Conservation (phyloP, 2,329 filamentous ascomycete genomes). For the Claviceps arundinis region DNA sequence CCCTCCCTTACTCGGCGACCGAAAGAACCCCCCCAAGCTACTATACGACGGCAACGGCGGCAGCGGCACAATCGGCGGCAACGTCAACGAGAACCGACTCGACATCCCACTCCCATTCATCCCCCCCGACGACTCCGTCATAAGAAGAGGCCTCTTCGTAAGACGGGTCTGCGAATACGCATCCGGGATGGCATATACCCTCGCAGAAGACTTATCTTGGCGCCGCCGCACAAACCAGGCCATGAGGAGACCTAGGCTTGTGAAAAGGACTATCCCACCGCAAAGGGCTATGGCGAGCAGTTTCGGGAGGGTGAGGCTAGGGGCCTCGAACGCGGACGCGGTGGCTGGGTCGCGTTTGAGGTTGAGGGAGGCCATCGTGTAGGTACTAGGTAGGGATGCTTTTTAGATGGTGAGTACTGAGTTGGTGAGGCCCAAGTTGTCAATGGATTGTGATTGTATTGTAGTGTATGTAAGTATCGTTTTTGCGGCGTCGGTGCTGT, state of each 20-base stretch:
- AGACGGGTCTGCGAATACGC: constrained; percentile 16
- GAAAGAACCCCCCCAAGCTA: constrained; percentile 14
- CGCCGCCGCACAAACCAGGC: constrained; percentile 21
- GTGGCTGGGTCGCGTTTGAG: too few relatives aligned
- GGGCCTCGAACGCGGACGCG: too few relatives aligned
- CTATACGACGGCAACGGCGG: constrained; percentile 21
- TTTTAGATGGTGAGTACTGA: too few relatives aligned
- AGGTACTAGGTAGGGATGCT: too few relatives aligned
- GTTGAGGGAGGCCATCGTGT: too few relatives aligned
- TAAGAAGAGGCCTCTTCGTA: constrained; percentile 17
- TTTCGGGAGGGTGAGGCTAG: constrained; percentile 20
- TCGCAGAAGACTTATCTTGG: constrained; percentile 9
- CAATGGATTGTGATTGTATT: too few relatives aligned
- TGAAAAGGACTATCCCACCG: constrained; percentile 32
- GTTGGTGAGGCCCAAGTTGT: too few relatives aligned
- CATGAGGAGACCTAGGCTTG: constrained; percentile 28
- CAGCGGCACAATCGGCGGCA: constrained; percentile 15
- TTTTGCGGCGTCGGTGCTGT: too few relatives aligned
- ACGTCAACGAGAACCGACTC: constrained; percentile 18
- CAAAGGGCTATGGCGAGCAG: constrained; percentile 33
- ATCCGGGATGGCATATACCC: constrained; percentile 17
- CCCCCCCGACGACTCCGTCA: constrained; percentile 3
- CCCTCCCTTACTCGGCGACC: constrained; percentile 8
- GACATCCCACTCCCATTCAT: constrained; percentile 9
- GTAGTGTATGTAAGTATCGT: too few relatives aligned